Conservation (phyloP, 2,329 filamentous ascomycete genomes). For the Exophiala alcalophila region DNA sequence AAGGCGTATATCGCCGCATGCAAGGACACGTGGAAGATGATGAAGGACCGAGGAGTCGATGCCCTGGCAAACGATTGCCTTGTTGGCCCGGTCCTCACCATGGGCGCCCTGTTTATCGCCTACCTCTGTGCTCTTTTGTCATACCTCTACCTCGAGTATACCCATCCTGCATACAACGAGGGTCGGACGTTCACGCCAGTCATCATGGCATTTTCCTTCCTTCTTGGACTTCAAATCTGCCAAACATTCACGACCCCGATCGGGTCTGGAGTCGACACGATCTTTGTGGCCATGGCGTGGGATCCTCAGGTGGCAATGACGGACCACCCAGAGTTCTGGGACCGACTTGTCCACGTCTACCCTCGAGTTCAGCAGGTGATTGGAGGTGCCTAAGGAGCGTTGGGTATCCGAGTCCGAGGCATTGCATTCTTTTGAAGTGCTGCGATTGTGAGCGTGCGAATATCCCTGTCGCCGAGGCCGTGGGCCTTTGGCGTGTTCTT, state of each 20-base stretch:
- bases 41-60: constrained; percentile 87
- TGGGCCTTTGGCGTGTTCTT: too few relatives aligned
- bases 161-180: constrained; percentile 73
- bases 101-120: constrained; percentile 78
- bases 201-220: constrained; percentile 78
- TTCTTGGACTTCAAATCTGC: constrained; percentile 86
- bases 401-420: too few relatives aligned
- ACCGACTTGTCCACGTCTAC: constrained; percentile 75
- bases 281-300: constrained; percentile 76
- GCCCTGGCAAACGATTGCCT: constrained; percentile 87
- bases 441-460: too few relatives aligned
- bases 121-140: constrained; percentile 78
- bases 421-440: neutral
- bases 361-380: constrained; percentile 77
- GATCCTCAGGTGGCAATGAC: constrained; percentile 67
- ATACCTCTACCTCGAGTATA: constrained; percentile 83
- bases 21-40: constrained; percentile 87
- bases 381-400: too few relatives aligned
- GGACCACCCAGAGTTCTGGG: constrained; percentile 78
- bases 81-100: constrained; percentile 67
- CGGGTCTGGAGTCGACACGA: constrained; percentile 82
- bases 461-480: too few relatives aligned
- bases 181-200: constrained; percentile 68
- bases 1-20: constrained; percentile 82
- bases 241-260: constrained; percentile 88